Conservation (phyloP, 768 basidiomycete species). For the Tricholomella constricta region DNA sequence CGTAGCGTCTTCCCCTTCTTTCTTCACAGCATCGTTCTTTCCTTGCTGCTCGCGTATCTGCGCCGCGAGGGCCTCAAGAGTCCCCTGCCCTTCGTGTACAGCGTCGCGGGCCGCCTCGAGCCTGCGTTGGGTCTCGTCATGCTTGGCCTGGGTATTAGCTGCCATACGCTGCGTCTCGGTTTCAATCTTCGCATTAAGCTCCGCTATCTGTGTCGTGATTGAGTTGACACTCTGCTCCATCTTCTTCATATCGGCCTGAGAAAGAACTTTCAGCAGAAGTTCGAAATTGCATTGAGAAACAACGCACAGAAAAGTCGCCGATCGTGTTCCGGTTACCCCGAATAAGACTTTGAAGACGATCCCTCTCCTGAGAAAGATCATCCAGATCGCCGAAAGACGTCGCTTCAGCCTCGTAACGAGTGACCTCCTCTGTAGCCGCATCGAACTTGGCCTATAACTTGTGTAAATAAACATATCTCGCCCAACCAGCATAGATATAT, state of each 20-base stretch:
- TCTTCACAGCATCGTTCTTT: constrained; percentile 32
- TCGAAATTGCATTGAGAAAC: background rate
- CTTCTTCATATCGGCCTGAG: constrained; percentile 51
- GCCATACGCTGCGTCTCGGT: constrained; percentile 57
- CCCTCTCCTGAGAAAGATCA: constrained; percentile 38
- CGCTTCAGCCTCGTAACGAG: constrained; percentile 30
- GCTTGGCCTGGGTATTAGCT: constrained; percentile 60
- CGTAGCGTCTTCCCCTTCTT: constrained; percentile 40
- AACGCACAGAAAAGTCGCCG: constrained; percentile 44
- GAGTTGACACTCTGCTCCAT: constrained; percentile 45
- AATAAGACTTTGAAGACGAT: constrained; percentile 48
- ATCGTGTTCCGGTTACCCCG: constrained; percentile 48
- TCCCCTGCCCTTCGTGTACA: constrained; percentile 39
- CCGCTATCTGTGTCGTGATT: constrained; percentile 34
- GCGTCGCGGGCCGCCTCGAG: constrained; percentile 47
- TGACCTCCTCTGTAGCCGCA: constrained; percentile 32
- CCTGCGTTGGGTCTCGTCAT: constrained; percentile 55
- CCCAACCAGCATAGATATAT: background rate
- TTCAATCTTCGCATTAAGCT: constrained; percentile 49
- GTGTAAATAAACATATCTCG: background rate
- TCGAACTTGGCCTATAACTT: constrained; percentile 30
- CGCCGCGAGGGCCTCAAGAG: constrained; percentile 28
- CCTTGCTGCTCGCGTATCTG: constrained; percentile 34
- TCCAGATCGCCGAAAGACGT: constrained; percentile 33
- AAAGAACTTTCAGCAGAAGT: background rate